phyloP scores from a whole-genome alignment of 1,284 basidiomycete genomes.

The Pseudozyma thailandica region DNA sequence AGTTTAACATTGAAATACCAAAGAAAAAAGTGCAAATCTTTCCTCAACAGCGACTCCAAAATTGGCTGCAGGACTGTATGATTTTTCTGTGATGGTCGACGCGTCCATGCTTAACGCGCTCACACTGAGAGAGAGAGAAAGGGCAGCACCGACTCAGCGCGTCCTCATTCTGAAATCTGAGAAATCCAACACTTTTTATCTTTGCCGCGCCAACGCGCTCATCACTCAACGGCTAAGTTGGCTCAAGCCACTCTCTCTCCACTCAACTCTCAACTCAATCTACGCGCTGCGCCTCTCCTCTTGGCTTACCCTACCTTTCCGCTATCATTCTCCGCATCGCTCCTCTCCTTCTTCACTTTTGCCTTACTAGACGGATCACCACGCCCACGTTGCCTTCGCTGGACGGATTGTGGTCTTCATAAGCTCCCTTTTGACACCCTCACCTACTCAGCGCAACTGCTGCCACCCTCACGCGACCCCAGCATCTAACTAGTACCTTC shows the following conservation, averaged over 20 bases:
- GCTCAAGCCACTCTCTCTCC: too few relatives aligned
- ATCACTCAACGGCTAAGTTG: background rate
- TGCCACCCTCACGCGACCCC: too few relatives aligned
- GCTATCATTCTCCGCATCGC: background rate
- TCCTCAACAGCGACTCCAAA: too few relatives aligned
- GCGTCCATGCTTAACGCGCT: slow-evolving; percentile 36
- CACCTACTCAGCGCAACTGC: too few relatives aligned
- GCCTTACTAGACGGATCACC: background rate
- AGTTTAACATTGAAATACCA: too few relatives aligned
- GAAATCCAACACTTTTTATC: slow-evolving; percentile 2
- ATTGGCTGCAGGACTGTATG: too few relatives aligned
- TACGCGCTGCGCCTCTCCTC: background rate
- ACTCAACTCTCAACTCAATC: background rate
- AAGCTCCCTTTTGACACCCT: too few relatives aligned
- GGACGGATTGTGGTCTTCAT: too few relatives aligned
- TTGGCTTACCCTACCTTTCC: background rate
- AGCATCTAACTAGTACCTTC: too few relatives aligned
- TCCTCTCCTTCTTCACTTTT: background rate
- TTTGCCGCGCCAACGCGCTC: background rate
- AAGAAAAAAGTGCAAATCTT: too few relatives aligned
- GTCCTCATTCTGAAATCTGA: background rate
- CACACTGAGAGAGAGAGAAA: background rate
- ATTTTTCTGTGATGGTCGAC: slow-evolving; percentile 13
- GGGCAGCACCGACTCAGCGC: background rate
- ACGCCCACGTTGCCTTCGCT: background rate